phyloP scores from a whole-genome alignment of 2,329 filamentous ascomycete genomes.

The Peltaster fructicola region DNA sequence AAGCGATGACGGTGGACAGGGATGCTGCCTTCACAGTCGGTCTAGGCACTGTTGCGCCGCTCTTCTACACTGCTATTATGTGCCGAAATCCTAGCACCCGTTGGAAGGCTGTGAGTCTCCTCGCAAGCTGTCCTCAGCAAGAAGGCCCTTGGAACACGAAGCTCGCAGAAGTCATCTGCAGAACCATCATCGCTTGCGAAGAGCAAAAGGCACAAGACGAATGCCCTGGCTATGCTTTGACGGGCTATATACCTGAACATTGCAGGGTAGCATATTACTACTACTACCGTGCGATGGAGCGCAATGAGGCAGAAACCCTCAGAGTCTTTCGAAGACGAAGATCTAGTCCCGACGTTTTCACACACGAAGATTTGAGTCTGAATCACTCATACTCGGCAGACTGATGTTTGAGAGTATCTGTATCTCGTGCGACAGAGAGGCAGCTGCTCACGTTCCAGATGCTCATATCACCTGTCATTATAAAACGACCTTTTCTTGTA shows the following conservation, averaged over 20 bases:
- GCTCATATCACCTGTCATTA: too few species aligned
- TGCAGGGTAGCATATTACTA: constrained; percentile 1
- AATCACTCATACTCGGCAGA: too few species aligned
- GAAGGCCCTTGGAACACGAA: neutral
- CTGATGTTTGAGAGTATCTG: too few species aligned
- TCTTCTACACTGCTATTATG: neutral
- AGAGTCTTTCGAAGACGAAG: too few species aligned
- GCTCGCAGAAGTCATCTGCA: neutral
- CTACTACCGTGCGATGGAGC: neutral
- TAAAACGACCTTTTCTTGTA: neutral
- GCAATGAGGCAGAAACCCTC: neutral
- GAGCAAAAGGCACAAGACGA: constrained; percentile 1
- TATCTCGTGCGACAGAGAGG: too few species aligned
- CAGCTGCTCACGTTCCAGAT: too few species aligned
- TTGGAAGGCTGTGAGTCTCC: neutral
- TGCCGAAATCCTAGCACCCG: neutral
- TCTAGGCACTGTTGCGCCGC: too few species aligned
- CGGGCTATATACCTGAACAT: constrained; percentile 1
- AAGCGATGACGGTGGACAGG: too few species aligned
- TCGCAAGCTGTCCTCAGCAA: neutral
- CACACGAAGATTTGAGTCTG: too few species aligned
- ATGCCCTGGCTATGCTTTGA: neutral
- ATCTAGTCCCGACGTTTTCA: too few species aligned
- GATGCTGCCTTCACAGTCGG: too few species aligned
- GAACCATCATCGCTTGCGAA: constrained; percentile 1